Percentiles rank a stretch among this genome's conserved stretches.
Evolutionary conservation across 83 land plant genomes (phyloP).

Genomic region (Diphasiastrum complanatum): DNA sequence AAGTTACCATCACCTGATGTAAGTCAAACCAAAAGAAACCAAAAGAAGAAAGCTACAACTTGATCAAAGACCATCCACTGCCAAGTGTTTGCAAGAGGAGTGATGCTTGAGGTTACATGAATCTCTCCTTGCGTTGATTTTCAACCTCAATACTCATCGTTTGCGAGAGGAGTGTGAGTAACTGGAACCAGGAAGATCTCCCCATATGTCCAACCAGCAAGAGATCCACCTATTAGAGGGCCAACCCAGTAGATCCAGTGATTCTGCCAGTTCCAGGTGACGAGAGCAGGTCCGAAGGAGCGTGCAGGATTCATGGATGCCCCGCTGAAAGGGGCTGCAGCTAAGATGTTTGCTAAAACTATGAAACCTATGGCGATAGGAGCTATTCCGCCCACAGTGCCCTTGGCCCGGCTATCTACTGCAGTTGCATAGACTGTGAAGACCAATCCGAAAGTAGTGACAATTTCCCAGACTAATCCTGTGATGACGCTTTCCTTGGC

Average conservation of each 20-base stretch:
- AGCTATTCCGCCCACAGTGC: slow-evolving; percentile 36
- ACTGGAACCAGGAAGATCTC: too few species aligned
- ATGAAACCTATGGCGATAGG: slow-evolving; percentile 52
- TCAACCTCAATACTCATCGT: too few species aligned
- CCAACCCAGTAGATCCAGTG: slow-evolving; percentile 87
- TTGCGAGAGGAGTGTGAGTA: too few species aligned
- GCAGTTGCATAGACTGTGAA: slow-evolving; percentile 61
- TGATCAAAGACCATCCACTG: too few species aligned
- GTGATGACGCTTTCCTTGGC: slow-evolving; percentile 30
- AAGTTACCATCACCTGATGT: too few species aligned
- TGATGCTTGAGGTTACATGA: too few species aligned
- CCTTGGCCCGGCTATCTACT: slow-evolving; percentile 44
- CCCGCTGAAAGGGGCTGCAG: slow-evolving; percentile 65
- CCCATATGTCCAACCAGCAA: slow-evolving; percentile 63
- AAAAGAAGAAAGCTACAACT: too few species aligned
- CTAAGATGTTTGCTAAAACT: slow-evolving; percentile 60
- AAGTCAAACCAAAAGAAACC: too few species aligned
- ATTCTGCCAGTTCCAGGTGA: slow-evolving; percentile 17
- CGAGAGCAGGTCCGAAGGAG: slow-evolving; percentile 66
- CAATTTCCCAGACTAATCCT: slow-evolving; percentile 55
- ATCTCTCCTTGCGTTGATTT: too few species aligned
- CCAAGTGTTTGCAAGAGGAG: too few species aligned
- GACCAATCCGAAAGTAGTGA: slow-evolving; percentile 53
- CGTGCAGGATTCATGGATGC: slow-evolving; percentile 79
- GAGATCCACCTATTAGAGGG: slow-evolving; percentile 64